Percentiles rank a stretch among this genome's conserved stretches.
Conservation (phyloP, 2,329 filamentous ascomycete genomes). For the Saccharata proteae region DNA sequence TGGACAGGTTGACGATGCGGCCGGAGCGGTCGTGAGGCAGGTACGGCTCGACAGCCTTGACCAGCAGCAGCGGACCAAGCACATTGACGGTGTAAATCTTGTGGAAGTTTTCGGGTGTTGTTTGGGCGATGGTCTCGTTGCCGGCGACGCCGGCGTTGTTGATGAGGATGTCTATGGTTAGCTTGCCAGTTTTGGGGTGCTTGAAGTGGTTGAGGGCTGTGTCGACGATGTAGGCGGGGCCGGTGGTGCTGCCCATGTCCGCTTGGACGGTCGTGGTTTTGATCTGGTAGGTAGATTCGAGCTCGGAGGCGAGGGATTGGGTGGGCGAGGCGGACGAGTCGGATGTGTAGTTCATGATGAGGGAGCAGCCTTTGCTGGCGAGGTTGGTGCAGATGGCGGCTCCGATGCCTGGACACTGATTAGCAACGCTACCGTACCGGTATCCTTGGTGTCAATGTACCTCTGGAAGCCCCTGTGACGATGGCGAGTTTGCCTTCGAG, state of each 20-base stretch:
- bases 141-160: constrained; percentile 67
- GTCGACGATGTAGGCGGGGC: constrained; percentile 47
- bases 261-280: constrained; percentile 54
- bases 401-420: constrained; percentile 53
- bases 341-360: constrained; percentile 62
- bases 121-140: constrained; percentile 53
- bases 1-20: constrained; percentile 50
- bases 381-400: constrained; percentile 55
- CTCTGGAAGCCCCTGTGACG: constrained; percentile 67
- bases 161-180: constrained; percentile 71
- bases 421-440: background rate
- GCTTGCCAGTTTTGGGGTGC: constrained; percentile 38
- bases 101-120: constrained; percentile 54
- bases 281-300: constrained; percentile 47
- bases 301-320: constrained; percentile 40
- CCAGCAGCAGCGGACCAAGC: constrained; percentile 63
- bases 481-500: constrained; percentile 64
- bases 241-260: constrained; percentile 52
- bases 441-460: constrained; percentile 29
- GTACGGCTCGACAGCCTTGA: constrained; percentile 59
- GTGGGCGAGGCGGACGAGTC: constrained; percentile 44
- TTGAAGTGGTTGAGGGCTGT: constrained; percentile 48
- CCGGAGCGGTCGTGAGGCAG: constrained; percentile 57
- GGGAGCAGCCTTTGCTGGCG: constrained; percentile 56
- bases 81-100: constrained; percentile 71